phyloP scores from a whole-genome alignment of 805 yeast species.

The Candida coquimbonensis region DNA sequence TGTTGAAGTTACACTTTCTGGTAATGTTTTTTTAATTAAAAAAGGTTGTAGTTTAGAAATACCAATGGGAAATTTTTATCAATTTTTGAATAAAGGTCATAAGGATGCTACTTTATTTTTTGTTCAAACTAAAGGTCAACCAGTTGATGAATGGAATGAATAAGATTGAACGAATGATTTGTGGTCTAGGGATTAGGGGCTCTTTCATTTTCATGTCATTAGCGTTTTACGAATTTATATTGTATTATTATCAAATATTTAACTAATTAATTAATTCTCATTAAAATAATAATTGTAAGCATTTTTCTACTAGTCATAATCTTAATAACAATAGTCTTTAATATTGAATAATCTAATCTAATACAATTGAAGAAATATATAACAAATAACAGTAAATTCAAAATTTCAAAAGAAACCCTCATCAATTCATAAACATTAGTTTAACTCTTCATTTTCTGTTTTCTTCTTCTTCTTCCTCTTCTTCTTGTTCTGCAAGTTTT shows the following conservation, averaged over 20 bases:
- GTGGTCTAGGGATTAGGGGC: no score
- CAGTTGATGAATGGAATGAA: conserved; percentile 18
- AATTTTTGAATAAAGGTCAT: conserved; percentile 56
- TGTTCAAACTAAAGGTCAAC: conserved; percentile 49
- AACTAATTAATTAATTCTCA: not conserved
- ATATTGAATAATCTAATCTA: not conserved
- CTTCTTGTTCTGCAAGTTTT: conserved; percentile 36
- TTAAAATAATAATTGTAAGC: no score
- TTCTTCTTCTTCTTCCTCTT: conserved; percentile 26
- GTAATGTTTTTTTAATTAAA: conserved; percentile 50
- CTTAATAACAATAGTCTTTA: not conserved
- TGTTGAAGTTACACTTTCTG: conserved; percentile 59
- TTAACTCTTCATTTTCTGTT: not conserved
- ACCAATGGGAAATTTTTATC: conserved; percentile 71
- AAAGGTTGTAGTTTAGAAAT: conserved; percentile 76
- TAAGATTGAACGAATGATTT: not conserved
- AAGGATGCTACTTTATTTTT: conserved; percentile 60
- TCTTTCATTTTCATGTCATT: no score
- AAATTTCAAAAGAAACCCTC: not conserved
- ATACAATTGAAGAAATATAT: no score
- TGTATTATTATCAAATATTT: not conserved
- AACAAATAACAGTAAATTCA: not conserved
- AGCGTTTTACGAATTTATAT: not conserved
- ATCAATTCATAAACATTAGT: no score
- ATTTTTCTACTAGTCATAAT: no score